These are phyloP conservation scores for Ustanciosporium gigantosporum DNA, from an alignment of 1,284 basidiomycete genomes.

Conservation along the genomic window DNA sequence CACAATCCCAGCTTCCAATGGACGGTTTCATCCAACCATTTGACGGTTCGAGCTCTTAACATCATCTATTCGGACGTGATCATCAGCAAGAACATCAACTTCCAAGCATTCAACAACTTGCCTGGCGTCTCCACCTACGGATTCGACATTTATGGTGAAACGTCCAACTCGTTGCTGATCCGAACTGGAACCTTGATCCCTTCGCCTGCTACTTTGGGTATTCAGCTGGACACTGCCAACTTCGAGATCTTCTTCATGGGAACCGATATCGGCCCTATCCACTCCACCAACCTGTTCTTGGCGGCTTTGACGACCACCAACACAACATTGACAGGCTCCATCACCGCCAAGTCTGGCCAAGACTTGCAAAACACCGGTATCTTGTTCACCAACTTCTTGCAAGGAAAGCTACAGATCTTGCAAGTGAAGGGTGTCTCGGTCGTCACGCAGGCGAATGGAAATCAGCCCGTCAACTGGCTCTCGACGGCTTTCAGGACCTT, in stretches of 20 bases:
- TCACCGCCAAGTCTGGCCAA: conserved; percentile 66
- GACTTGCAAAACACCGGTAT: conserved; percentile 68
- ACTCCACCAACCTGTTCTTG: conserved; percentile 65
- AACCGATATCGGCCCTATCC: conserved; percentile 63
- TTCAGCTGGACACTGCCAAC: conserved; percentile 72
- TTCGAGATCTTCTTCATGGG: conserved; percentile 67
- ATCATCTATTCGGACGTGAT: conserved; percentile 73
- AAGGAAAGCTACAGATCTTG: conserved; percentile 71
- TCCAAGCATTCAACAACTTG: conserved; percentile 74
- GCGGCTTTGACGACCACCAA: conserved; percentile 66
- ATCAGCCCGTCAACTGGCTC: conserved; percentile 71
- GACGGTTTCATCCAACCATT: conserved; percentile 70
- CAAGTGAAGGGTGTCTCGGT: conserved; percentile 70
- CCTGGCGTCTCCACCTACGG: conserved; percentile 69
- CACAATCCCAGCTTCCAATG: conserved; percentile 73
- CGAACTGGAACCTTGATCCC: conserved; percentile 72
- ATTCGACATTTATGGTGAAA: conserved; percentile 67
- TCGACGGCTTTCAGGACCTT: conserved; percentile 73
- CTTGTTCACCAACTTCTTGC: conserved; percentile 72
- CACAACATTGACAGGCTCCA: conserved; percentile 69
- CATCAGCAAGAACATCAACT: conserved; percentile 69
- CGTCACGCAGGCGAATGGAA: conserved; percentile 61
- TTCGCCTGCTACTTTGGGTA: conserved; percentile 72
- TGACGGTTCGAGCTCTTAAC: conserved; percentile 71
- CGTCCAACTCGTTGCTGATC: conserved; percentile 73